Conservation (phyloP, 2,329 filamentous ascomycete species). For the Epichloe glyceriae region DNA sequence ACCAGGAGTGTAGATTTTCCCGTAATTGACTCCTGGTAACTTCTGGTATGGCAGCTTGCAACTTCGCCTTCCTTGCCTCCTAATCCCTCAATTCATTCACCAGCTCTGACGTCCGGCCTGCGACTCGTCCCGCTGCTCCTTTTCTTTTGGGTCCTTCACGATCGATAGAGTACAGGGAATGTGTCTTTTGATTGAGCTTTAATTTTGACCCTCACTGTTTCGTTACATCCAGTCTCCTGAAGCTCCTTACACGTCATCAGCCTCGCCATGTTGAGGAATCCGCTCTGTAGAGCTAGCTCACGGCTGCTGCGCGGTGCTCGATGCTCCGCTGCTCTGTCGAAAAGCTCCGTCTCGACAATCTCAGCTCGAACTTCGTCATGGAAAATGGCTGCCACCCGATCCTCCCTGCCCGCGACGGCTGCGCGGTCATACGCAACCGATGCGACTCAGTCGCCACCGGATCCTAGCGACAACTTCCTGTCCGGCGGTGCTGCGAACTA, state of each 20-base stretch:
- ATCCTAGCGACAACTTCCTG: conserved; percentile 91
- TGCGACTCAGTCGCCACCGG: conserved; percentile 43
- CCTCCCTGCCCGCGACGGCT: conserved; percentile 34
- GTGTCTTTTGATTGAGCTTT: conserved; percentile 13
- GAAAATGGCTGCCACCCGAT: conserved; percentile 32
- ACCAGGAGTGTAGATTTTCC: background rate
- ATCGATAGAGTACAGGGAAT: conserved; percentile 21
- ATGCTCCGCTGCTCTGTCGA: conserved; percentile 27
- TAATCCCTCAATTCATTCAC: conserved; percentile 4
- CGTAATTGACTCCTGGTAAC: background rate
- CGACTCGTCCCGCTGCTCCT: conserved; percentile 39
- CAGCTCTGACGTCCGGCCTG: conserved; percentile 10
- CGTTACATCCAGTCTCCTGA: conserved; percentile 4
- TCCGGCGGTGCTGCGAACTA: conserved; percentile 97
- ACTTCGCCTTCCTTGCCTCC: conserved; percentile 4
- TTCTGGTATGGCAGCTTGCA: background rate
- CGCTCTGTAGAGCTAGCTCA: conserved; percentile 51
- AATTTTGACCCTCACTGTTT: conserved; percentile 10
- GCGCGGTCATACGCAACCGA: conserved; percentile 41
- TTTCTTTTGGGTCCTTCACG: conserved; percentile 19
- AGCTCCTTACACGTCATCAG: conserved; percentile 5
- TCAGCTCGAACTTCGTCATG: conserved; percentile 28
- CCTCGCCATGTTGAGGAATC: conserved; percentile 57
- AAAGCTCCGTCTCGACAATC: conserved; percentile 30
- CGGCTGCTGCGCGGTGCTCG: conserved; percentile 45